Conservation (phyloP, 352 stramenopile species). For the Phytophthora constricta region DNA sequence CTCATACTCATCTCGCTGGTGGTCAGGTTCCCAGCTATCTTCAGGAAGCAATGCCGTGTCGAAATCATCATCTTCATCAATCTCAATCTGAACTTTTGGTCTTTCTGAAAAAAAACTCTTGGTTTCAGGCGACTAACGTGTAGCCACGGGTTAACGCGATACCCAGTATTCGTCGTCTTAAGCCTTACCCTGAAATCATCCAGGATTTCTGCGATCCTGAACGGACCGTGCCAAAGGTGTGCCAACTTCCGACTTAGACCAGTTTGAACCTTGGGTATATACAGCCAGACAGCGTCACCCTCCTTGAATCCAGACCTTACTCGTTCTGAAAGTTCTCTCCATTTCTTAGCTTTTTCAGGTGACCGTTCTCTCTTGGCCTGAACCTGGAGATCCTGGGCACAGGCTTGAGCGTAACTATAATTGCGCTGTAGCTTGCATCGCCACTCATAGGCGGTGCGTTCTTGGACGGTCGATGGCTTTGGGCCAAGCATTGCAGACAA, state of each 20-base stretch:
- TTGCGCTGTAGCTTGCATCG: neutral
- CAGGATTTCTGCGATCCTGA: neutral
- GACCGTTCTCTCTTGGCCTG: neutral
- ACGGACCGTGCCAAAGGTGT: neutral
- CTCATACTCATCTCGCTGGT: neutral
- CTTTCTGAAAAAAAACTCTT: neutral
- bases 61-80: neutral
- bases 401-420: neutral
- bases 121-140: neutral
- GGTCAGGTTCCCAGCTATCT: neutral
- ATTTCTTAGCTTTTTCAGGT: neutral
- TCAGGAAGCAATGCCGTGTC: neutral
- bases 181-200: neutral
- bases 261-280: neutral
- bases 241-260: neutral
- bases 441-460: slow-evolving; percentile 1
- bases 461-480: neutral
- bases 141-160: neutral
- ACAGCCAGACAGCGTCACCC: neutral
- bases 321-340: neutral
- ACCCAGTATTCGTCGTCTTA: neutral
- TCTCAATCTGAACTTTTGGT: neutral
- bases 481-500: neutral
- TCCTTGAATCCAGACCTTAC: neutral
- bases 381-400: neutral